Conservation (phyloP, 768 basidiomycete genomes). For the Suillus spraguei region DNA sequence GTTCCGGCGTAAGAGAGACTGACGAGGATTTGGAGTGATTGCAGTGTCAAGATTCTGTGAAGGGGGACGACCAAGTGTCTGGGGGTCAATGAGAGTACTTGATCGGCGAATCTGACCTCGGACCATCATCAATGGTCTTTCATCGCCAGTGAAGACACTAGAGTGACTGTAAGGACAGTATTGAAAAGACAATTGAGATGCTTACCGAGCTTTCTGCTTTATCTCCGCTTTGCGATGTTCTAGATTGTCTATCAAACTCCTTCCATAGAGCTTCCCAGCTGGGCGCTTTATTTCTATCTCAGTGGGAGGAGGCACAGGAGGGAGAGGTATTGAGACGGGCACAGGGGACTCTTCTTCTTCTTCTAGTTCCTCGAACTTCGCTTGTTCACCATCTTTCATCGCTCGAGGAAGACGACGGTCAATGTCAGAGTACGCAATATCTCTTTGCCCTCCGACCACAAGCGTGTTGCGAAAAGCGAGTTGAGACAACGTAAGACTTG, state of each 20-base stretch:
- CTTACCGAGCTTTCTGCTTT: conserved; percentile 82
- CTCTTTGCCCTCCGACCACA: conserved; percentile 65
- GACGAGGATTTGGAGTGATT: conserved; percentile 28
- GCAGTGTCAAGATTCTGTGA: conserved; percentile 49
- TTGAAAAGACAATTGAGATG: conserved; percentile 7
- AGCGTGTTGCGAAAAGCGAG: conserved; percentile 85
- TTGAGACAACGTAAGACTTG: conserved; percentile 75
- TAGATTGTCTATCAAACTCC: conserved; percentile 88
- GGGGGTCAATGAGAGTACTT: conserved; percentile 77
- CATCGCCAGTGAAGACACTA: conserved; percentile 88
- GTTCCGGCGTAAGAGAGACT: conserved; percentile 46
- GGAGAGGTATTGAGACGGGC: conserved; percentile 31
- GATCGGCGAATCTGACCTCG: conserved; percentile 55
- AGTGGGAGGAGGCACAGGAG: conserved; percentile 32
- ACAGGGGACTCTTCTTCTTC: conserved; percentile 41
- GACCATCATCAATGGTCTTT: conserved; percentile 93
- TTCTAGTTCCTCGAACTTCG: conserved; percentile 45
- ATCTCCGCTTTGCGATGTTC: conserved; percentile 82
- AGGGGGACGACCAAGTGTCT: conserved; percentile 54
- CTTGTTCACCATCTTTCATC: conserved; percentile 77
- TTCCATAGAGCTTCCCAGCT: conserved; percentile 83
- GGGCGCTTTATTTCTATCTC: conserved; percentile 47
- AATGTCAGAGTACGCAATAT: conserved; percentile 62
- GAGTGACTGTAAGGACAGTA: conserved; percentile 1
- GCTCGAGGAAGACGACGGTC: conserved; percentile 69